Conservation (phyloP, 257 asterid species). For the Capsicum baccatum region DNA sequence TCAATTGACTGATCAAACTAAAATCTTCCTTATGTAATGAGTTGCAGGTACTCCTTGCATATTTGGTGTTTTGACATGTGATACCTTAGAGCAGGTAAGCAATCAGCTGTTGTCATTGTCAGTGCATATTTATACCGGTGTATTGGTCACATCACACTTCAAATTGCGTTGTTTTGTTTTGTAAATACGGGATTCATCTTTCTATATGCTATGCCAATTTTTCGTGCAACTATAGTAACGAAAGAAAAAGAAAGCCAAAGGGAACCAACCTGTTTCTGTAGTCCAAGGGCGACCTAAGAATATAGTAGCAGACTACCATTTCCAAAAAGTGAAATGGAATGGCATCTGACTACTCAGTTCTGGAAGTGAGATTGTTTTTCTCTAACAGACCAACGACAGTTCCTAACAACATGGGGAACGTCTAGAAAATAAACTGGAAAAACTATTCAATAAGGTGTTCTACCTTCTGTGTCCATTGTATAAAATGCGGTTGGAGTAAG, state of each 20-base stretch:
- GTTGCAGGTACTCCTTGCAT: constrained; percentile 91
- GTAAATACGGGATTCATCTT: background rate
- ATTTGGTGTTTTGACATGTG: constrained; percentile 93
- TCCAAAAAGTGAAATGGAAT: too few relatives aligned
- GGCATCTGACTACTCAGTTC: background rate
- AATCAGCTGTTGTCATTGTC: background rate
- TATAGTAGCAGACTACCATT: background rate
- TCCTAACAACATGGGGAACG: background rate
- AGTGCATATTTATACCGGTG: background rate
- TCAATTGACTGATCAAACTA: constrained; percentile 7
- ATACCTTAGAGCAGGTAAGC: constrained; percentile 85
- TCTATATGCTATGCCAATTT: background rate
- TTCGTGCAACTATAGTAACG: too few relatives aligned
- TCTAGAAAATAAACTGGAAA: background rate
- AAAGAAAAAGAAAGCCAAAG: background rate
- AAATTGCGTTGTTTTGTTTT: background rate
- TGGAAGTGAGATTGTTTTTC: background rate
- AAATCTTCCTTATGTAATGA: constrained; percentile 27
- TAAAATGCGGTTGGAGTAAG: background rate
- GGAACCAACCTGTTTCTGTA: background rate
- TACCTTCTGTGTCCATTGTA: background rate
- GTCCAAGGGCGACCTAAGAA: background rate
- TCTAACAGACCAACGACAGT: background rate
- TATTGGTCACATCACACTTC: background rate
- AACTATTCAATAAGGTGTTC: background rate